Conservation (phyloP, 768 basidiomycete species). For the Tulasnella sp. region DNA sequence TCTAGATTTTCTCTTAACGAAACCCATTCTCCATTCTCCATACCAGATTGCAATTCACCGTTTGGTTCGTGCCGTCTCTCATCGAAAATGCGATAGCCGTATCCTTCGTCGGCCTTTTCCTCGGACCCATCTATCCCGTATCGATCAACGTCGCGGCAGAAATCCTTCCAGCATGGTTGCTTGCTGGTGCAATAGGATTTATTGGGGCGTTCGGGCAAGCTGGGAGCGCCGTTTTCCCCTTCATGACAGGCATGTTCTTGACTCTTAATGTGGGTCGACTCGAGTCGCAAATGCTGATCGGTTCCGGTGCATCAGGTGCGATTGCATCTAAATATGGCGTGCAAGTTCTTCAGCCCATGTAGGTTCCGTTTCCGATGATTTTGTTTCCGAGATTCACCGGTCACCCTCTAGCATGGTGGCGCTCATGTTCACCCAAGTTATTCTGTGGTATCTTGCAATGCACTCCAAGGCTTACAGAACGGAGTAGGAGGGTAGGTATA, state of each 20-base stretch:
- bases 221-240: conserved; percentile 57
- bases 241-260: conserved; percentile 40
- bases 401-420: background rate
- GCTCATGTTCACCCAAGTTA: background rate
- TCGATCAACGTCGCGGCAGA: background rate
- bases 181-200: conserved; percentile 32
- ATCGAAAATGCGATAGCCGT: conserved; percentile 40
- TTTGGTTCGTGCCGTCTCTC: conserved; percentile 38
- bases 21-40: background rate
- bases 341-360: conserved; percentile 2
- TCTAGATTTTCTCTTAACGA: background rate
- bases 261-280: background rate
- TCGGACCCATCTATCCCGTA: conserved; percentile 38
- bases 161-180: conserved; percentile 9
- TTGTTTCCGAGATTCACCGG: background rate
- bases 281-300: background rate
- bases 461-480: background rate
- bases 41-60: conserved; percentile 34
- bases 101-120: conserved; percentile 38
- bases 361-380: background rate
- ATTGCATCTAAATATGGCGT: conserved; percentile 7
- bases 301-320: background rate
- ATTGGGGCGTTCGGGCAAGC: conserved; percentile 34
- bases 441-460: conserved; percentile 2
- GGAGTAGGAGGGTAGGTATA: background rate